Conservation (phyloP, 2,329 filamentous ascomycete genomes). For the Pseudogymnoascus sp. region DNA sequence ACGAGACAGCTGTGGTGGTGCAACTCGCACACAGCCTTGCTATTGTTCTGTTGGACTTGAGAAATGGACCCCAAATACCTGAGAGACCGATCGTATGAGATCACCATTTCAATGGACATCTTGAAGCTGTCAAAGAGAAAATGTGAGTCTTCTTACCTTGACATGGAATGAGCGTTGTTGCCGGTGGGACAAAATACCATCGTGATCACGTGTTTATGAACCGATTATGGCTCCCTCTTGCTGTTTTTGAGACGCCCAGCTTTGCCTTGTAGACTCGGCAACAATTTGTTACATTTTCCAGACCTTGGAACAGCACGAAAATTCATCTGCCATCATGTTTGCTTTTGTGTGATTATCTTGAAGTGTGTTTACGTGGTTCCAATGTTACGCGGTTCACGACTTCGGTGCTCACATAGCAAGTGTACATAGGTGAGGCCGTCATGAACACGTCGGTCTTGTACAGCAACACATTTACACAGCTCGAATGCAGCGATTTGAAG, state of each 20-base stretch:
- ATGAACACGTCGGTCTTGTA: neutral
- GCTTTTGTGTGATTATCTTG: neutral
- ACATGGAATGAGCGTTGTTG: neutral
- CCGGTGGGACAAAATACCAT: neutral
- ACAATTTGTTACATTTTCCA: neutral
- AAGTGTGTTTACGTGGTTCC: neutral
- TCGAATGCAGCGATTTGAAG: neutral
- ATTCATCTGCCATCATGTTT: neutral
- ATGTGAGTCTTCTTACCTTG: neutral
- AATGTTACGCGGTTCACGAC: neutral
- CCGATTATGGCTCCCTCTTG: neutral
- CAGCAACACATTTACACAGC: neutral
- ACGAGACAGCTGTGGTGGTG: neutral
- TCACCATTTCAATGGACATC: neutral
- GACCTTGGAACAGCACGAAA: neutral
- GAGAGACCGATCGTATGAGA: neutral
- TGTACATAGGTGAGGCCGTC: neutral
- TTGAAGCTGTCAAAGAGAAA: neutral
- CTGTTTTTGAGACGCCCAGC: neutral
- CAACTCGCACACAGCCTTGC: neutral
- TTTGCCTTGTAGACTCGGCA: neutral
- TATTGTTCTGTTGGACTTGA: neutral
- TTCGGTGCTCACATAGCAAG: neutral
- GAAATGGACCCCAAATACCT: neutral
- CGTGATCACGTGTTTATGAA: neutral